Percentiles rank a stretch among this genome's conserved stretches.
These are phyloP conservation scores for Cercospora canescens DNA, from an alignment of 2,329 filamentous ascomycete genomes.

Conservation along the genomic window DNA sequence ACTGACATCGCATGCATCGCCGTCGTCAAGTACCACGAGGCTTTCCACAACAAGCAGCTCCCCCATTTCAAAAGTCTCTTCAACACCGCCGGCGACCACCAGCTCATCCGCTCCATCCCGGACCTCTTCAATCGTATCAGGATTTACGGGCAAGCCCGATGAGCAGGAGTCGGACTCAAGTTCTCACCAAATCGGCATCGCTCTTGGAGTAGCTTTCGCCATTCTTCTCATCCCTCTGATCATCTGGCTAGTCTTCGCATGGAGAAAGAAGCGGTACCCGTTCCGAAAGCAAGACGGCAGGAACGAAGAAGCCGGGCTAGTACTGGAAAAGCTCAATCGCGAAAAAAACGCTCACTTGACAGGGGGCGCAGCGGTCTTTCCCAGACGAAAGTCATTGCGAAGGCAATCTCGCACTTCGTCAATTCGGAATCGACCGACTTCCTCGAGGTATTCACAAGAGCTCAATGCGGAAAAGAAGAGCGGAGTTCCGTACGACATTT, in stretches of 20 bases:
- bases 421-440: not conserved
- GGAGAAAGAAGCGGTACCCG: not conserved
- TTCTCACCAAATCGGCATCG: not conserved
- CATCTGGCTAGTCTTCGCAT: not conserved
- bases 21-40: not conserved
- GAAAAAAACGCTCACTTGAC: not conserved
- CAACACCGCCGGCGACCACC: not conserved
- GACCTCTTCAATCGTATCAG: not conserved
- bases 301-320: not conserved
- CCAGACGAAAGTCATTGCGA: not conserved
- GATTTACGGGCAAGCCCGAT: not conserved
- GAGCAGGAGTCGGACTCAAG: not conserved
- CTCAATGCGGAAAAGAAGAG: not conserved
- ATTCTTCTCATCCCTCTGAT: not conserved
- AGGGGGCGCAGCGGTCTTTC: not conserved
- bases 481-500: not conserved
- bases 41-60: not conserved
- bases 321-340: not conserved
- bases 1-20: not conserved
- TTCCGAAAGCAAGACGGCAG: not conserved
- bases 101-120: not conserved
- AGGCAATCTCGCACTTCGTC: not conserved
- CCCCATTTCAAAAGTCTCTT: not conserved
- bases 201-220: not conserved
- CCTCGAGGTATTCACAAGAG: not conserved